Conservation (phyloP, 192 early-diverging fungal genomes). For the Lunasporangiospora selenospora region DNA sequence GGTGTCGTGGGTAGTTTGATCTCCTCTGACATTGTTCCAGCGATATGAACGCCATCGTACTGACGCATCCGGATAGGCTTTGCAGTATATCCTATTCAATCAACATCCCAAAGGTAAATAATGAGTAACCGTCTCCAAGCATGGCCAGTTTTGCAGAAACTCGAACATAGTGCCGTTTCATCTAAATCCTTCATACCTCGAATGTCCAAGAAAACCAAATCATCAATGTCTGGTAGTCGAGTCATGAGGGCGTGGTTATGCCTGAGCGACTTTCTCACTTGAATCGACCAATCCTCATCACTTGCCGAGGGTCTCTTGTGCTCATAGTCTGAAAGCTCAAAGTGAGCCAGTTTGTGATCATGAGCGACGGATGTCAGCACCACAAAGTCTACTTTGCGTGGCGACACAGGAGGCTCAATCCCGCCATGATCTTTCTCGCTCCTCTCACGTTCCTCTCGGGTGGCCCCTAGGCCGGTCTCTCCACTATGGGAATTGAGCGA, state of each 20-base stretch:
- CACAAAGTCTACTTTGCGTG: conserved; percentile 9
- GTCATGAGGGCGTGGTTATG: conserved; percentile 11
- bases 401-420: neutral
- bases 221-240: conserved; percentile 1
- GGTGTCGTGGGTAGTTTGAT: neutral
- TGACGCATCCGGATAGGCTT: conserved; percentile 2
- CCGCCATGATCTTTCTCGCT: conserved; percentile 4
- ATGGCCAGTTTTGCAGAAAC: neutral
- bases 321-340: conserved; percentile 8
- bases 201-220: conserved; percentile 7
- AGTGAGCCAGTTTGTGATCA: conserved; percentile 6
- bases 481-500: neutral
- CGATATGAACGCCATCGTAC: conserved; percentile 1
- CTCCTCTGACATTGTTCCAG: conserved; percentile 7
- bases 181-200: conserved; percentile 2
- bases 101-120: conserved; percentile 1
- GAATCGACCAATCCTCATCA: conserved; percentile 4
- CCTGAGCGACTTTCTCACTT: conserved; percentile 7
- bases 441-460: neutral
- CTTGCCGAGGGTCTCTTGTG: conserved; percentile 4
- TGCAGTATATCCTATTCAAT: conserved; percentile 9
- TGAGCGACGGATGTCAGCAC: neutral
- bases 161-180: conserved; percentile 1
- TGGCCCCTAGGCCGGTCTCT: neutral
- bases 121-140: too few relatives aligned